A percentile compares a stretch with the other conserved stretches of the same genome.
phyloP scores from a whole-genome alignment of 164 flowering plant genomes.

The Vitis riparia region DNA sequence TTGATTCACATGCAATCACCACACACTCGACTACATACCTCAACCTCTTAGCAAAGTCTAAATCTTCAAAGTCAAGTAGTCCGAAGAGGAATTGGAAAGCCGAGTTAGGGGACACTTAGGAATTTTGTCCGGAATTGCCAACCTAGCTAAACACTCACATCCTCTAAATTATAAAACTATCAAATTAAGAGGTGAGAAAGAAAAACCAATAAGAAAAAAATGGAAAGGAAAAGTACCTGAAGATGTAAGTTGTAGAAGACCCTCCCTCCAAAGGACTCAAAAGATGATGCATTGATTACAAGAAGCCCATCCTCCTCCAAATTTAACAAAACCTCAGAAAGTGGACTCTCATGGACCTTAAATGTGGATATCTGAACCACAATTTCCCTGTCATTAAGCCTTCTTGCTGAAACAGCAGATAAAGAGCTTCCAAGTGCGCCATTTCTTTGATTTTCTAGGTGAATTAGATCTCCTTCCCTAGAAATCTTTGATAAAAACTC shows the following conservation, averaged over 20 bases:
- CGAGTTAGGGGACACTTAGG: no score
- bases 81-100: no score
- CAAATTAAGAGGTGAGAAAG: no score
- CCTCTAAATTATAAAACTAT: no score
- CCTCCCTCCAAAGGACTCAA: constrained; percentile 33
- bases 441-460: constrained; percentile 3
- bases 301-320: constrained; percentile 47
- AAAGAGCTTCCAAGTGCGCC: neutral
- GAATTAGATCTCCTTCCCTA: constrained; percentile 9
- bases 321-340: constrained; percentile 31
- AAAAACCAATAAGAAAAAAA: no score
- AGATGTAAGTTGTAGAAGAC: constrained; percentile 52
- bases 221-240: constrained; percentile 28
- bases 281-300: constrained; percentile 43
- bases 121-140: no score
- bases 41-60: no score
- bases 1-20: no score
- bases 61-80: no score
- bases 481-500: constrained; percentile 34
- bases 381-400: constrained; percentile 43
- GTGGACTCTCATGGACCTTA: constrained; percentile 9
- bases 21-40: no score
- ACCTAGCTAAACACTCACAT: no score
- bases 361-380: constrained; percentile 41
- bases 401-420: constrained; percentile 29